A percentile compares a stretch with the other conserved stretches of the same genome.
phyloP scores from a whole-genome alignment of 345 rosid species.

The Eucalyptus caleyi region DNA sequence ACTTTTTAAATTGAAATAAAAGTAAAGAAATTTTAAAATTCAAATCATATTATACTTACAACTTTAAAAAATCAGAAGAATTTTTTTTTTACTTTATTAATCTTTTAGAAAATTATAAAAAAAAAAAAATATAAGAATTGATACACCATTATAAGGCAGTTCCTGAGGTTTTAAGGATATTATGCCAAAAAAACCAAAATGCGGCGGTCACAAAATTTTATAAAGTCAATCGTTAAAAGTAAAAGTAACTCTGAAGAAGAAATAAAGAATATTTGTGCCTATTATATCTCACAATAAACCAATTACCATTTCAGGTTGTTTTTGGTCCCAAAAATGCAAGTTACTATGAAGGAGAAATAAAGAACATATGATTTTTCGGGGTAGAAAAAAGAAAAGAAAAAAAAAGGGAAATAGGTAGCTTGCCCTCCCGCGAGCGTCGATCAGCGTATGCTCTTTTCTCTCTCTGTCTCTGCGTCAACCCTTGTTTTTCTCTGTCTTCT shows the following conservation, averaged over 20 bases:
- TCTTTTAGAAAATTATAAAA: too few relatives aligned
- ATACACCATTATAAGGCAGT: too few relatives aligned
- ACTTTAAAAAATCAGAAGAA: too few relatives aligned
- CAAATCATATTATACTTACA: too few relatives aligned
- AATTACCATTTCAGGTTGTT: background rate
- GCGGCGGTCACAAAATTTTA: too few relatives aligned
- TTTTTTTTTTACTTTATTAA: too few relatives aligned
- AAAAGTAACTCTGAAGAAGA: background rate
- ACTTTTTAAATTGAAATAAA: background rate
- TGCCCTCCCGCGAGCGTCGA: background rate
- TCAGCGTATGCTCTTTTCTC: background rate
- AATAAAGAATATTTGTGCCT: too few relatives aligned
- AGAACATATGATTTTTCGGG: rapidly evolving
- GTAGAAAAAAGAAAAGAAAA: rapidly evolving
- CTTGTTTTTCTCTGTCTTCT: background rate
- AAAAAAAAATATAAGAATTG: too few relatives aligned
- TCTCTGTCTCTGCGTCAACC: background rate
- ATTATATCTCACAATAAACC: background rate
- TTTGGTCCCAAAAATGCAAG: background rate
- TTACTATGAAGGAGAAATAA: background rate
- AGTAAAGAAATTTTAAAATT: too few relatives aligned
- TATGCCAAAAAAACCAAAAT: background rate
- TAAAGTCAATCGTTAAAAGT: background rate
- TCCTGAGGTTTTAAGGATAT: background rate
- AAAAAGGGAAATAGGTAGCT: background rate